Percentiles rank a stretch among this genome's conserved stretches.
phyloP scores from a whole-genome alignment of 1,284 basidiomycete genomes.

The Entoloma clypeatum region DNA sequence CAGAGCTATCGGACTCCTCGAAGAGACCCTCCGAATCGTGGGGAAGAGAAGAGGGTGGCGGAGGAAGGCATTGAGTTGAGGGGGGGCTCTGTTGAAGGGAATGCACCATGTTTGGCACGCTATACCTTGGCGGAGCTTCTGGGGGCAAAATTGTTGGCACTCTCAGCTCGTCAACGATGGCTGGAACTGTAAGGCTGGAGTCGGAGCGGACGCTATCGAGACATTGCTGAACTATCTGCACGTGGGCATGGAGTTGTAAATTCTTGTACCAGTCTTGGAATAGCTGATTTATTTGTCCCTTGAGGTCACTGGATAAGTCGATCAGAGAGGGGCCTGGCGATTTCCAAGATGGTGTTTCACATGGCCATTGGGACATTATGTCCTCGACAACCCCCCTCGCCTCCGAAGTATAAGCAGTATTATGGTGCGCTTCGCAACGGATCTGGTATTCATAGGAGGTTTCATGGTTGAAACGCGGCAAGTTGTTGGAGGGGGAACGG shows the following conservation, averaged over 20 bases:
- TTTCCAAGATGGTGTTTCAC: slow-evolving; percentile 4
- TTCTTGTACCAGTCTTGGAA: neutral
- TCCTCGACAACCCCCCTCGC: slow-evolving; percentile 2
- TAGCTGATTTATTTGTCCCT: neutral
- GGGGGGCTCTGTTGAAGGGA: too few species aligned
- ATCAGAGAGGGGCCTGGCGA: slow-evolving; percentile 1
- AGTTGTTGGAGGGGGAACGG: neutral
- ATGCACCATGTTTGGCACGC: too few species aligned
- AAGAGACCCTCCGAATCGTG: too few species aligned
- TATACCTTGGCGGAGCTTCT: too few species aligned
- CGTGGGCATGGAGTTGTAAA: neutral
- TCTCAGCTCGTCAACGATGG: too few species aligned
- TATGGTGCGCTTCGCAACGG: slow-evolving; percentile 2
- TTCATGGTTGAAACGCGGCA: neutral
- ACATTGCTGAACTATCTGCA: neutral
- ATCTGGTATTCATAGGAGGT: neutral
- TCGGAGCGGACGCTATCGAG: neutral
- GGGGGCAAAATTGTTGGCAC: too few species aligned
- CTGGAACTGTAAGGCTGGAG: neutral
- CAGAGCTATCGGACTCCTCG: too few species aligned
- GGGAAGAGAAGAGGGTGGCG: too few species aligned
- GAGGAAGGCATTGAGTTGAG: too few species aligned
- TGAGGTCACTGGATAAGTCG: neutral
- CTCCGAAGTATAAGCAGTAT: slow-evolving; percentile 3
- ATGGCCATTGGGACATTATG: slow-evolving; percentile 18